These are phyloP conservation scores for Plectranthus barbatus DNA, from an alignment of 257 asterid genomes.

Conservation along the genomic window DNA sequence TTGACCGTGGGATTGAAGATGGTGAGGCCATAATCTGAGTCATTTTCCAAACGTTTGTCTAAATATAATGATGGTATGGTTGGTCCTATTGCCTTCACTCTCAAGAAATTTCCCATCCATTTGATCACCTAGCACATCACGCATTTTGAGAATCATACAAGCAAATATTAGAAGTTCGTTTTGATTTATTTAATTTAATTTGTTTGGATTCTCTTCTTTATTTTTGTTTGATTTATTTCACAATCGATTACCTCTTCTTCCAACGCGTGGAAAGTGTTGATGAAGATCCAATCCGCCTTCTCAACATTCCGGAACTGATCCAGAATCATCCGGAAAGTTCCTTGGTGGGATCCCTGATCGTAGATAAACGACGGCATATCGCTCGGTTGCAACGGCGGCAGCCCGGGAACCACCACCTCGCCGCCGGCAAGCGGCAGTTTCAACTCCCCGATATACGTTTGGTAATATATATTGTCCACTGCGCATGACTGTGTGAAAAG, in stretches of 20 bases:
- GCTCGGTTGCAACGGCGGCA: constrained; percentile 17
- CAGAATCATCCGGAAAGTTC: neutral
- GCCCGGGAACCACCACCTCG: constrained; percentile 1
- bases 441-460: too few relatives aligned
- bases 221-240: neutral
- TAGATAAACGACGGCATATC: constrained; percentile 18
- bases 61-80: constrained; percentile 17
- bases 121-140: constrained; percentile 6
- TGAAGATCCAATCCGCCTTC: constrained; percentile 27
- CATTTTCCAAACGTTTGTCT: constrained; percentile 11
- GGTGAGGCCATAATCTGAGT: constrained; percentile 1
- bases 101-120: neutral
- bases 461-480: too few relatives aligned
- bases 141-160: too few relatives aligned
- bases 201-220: too few relatives aligned
- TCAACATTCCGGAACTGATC: constrained; percentile 20
- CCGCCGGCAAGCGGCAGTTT: too few relatives aligned
- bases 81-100: constrained; percentile 11
- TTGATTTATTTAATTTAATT: too few relatives aligned
- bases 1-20: neutral
- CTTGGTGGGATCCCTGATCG: constrained; percentile 12
- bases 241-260: constrained; percentile 26
- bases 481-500: too few relatives aligned
- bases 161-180: too few relatives aligned
- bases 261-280: constrained; percentile 27